These are phyloP conservation scores for Xylaria sp. DNA, from an alignment of 2,329 filamentous ascomycete genomes.

Conservation along the genomic window DNA sequence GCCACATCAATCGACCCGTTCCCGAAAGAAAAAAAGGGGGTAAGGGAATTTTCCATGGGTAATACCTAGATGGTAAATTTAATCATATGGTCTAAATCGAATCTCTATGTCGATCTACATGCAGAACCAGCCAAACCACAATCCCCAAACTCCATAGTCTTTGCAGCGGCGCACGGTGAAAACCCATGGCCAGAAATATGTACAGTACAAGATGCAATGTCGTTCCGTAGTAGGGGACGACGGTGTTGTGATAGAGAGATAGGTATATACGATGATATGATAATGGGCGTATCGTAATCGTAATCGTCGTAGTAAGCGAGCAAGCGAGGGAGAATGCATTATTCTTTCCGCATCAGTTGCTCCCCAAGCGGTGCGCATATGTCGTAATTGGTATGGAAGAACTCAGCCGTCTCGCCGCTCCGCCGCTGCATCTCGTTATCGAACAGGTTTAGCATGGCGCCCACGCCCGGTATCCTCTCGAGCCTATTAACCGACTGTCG, in stretches of 20 bases:
- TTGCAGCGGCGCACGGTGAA: slow-evolving; percentile 2
- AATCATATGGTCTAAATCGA: slow-evolving; percentile 27
- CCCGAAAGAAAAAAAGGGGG: neutral
- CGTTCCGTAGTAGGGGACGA: neutral
- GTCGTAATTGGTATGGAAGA: slow-evolving; percentile 39
- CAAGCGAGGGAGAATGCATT: neutral
- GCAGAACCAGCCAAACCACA: slow-evolving; percentile 13
- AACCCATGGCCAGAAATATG: slow-evolving; percentile 20
- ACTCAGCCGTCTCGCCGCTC: slow-evolving; percentile 40
- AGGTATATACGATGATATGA: neutral
- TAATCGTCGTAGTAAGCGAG: neutral
- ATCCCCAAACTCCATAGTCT: slow-evolving; percentile 23
- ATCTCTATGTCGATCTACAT: slow-evolving; percentile 24
- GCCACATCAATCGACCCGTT: neutral
- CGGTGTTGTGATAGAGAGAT: slow-evolving; percentile 12
- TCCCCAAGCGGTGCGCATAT: slow-evolving; percentile 35
- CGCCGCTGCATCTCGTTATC: slow-evolving; percentile 41
- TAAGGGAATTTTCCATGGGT: neutral
- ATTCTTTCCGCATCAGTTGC: slow-evolving; percentile 36
- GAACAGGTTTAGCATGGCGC: slow-evolving; percentile 40
- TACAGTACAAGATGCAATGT: slow-evolving; percentile 28
- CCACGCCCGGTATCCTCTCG: slow-evolving; percentile 36
- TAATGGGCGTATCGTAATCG: slow-evolving; percentile 16
- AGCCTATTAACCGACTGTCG: slow-evolving; percentile 36
- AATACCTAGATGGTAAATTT: slow-evolving; percentile 5